Conservation (phyloP, 495 filamentous ascomycete species). For the Haplographium delicatum region DNA sequence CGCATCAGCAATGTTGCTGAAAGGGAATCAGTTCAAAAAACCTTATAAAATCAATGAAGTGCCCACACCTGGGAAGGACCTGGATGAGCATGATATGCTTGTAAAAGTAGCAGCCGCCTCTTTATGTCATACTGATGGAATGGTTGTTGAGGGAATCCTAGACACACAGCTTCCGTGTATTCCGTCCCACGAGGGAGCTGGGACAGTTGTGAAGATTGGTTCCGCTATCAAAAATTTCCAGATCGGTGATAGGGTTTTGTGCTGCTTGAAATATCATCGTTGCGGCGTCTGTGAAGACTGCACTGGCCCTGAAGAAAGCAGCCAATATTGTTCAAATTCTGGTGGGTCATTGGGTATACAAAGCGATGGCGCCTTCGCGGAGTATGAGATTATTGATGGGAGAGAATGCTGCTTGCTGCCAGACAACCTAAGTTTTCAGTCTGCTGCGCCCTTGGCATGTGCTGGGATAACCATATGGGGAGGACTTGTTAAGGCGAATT, state of each 20-base stretch:
- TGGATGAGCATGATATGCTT: conserved; percentile 46
- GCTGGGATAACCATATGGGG: conserved; percentile 51
- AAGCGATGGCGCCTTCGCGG: conserved; percentile 46
- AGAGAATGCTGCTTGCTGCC: conserved; percentile 40
- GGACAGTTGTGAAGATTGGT: conserved; percentile 47
- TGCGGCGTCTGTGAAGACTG: conserved; percentile 48
- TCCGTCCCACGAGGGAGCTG: conserved; percentile 54
- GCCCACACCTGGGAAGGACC: conserved; percentile 37
- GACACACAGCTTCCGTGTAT: conserved; percentile 41
- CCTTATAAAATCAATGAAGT: conserved; percentile 47
- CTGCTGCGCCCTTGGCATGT: conserved; percentile 52
- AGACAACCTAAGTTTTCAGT: conserved; percentile 39
- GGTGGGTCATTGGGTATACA: conserved; percentile 38
- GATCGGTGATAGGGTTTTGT: conserved; percentile 44
- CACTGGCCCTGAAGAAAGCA: conserved; percentile 33
- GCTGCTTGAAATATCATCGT: conserved; percentile 38
- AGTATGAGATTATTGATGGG: conserved; percentile 46
- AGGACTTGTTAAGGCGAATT: conserved; percentile 38
- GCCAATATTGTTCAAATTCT: conserved; percentile 40
- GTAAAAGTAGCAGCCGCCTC: conserved; percentile 54
- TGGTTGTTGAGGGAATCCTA: conserved; percentile 42
- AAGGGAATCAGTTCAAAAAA: conserved; percentile 22
- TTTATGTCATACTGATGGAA: conserved; percentile 57
- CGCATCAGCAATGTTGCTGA: neutral
- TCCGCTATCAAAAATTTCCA: conserved; percentile 37